Evolutionary conservation across 2,329 filamentous ascomycete species (phyloP).

Genomic region (Epichloe uncinata): DNA sequence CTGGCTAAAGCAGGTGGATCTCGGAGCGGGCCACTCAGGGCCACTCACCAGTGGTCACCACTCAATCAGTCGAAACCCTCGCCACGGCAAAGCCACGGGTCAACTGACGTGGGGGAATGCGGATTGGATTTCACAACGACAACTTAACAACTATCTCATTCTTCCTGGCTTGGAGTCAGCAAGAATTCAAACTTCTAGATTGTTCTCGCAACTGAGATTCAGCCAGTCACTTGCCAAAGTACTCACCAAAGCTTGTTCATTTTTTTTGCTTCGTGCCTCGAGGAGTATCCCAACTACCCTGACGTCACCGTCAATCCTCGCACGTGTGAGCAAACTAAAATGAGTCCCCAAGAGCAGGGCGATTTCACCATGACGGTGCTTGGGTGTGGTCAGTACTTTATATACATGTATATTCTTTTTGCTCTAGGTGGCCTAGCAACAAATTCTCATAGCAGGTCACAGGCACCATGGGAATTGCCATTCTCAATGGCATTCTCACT

Average conservation of each 20-base stretch:
- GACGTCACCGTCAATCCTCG: background rate
- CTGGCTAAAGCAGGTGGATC: background rate
- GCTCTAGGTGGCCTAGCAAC: no score
- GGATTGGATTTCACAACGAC: background rate
- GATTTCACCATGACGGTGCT: constrained; percentile 65
- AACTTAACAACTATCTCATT: no score
- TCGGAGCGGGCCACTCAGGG: background rate
- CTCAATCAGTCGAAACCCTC: background rate
- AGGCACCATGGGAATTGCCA: constrained; percentile 79
- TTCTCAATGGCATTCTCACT: constrained; percentile 65
- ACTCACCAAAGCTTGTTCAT: background rate
- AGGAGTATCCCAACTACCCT: background rate
- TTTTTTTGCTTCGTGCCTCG: background rate
- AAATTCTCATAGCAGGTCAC: background rate
- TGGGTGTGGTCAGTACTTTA: constrained; percentile 57
- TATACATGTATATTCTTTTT: no score
- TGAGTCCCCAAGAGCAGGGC: constrained; percentile 21
- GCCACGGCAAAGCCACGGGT: background rate
- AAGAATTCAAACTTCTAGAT: background rate
- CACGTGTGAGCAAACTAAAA: background rate
- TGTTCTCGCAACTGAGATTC: background rate
- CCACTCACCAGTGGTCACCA: no score
- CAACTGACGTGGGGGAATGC: no score
- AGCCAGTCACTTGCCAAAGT: background rate
- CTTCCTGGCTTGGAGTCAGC: background rate